Evolutionary conservation across 2,329 filamentous ascomycete species (phyloP).

Genomic region (Fusarium subtropicale): DNA sequence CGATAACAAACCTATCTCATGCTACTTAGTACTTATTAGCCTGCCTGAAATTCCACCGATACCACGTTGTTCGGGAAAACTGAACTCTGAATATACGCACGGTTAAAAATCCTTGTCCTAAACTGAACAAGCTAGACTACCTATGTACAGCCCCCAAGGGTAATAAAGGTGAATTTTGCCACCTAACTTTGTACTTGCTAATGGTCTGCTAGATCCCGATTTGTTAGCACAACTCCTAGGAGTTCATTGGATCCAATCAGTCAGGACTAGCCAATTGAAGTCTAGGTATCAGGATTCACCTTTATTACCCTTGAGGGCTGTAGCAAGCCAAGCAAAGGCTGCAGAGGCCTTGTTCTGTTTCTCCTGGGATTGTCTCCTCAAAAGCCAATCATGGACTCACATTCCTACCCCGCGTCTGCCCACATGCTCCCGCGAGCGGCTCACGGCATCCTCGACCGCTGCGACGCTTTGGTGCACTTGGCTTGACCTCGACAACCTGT

Average conservation of each 20-base stretch:
- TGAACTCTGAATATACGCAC: conserved; percentile 20
- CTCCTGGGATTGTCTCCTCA: conserved; percentile 2
- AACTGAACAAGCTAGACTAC: background rate
- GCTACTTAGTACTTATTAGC: conserved; percentile 3
- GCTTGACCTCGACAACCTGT: conserved; percentile 17
- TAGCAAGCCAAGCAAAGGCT: background rate
- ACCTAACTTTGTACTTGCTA: too few species aligned
- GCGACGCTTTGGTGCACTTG: conserved; percentile 38
- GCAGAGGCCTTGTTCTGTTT: conserved; percentile 4
- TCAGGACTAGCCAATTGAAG: too few species aligned
- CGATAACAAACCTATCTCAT: background rate
- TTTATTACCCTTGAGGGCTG: too few species aligned
- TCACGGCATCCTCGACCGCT: conserved; percentile 44
- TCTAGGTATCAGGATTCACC: too few species aligned
- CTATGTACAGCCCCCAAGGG: too few species aligned
- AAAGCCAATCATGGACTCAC: conserved; percentile 34
- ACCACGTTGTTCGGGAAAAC: conserved; percentile 31
- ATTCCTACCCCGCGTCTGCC: conserved; percentile 44
- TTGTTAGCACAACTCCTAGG: too few species aligned
- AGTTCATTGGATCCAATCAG: too few species aligned
- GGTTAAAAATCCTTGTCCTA: conserved; percentile 14
- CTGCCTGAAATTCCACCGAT: conserved; percentile 9
- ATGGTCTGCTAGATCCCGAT: too few species aligned
- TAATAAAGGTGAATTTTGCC: too few species aligned
- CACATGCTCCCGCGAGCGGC: conserved; percentile 47